Conservation (phyloP, 2,329 filamentous ascomycete species). For the Venturia carpophila region DNA sequence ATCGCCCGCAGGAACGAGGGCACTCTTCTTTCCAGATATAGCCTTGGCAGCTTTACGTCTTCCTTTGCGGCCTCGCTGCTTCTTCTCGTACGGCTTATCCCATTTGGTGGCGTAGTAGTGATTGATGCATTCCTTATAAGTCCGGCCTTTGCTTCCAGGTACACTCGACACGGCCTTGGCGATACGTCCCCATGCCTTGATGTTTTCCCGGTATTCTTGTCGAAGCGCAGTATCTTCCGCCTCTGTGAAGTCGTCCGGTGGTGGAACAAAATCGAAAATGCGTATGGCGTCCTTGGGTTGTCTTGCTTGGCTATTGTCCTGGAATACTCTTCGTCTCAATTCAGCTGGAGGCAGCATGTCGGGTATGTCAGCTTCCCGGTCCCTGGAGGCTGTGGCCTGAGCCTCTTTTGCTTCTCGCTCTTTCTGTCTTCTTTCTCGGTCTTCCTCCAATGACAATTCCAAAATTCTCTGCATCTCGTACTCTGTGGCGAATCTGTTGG, state of each 20-base stretch:
- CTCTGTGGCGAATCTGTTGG: slow-evolving; percentile 57
- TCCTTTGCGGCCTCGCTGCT: slow-evolving; percentile 24
- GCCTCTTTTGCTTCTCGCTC: slow-evolving; percentile 45
- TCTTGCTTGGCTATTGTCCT: slow-evolving; percentile 58
- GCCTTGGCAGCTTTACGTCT: slow-evolving; percentile 26
- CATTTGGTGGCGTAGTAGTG: slow-evolving; percentile 80
- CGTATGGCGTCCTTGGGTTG: slow-evolving; percentile 59
- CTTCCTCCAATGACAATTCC: slow-evolving; percentile 62
- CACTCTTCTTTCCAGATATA: slow-evolving; percentile 48
- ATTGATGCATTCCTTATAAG: slow-evolving; percentile 73
- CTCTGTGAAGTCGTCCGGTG: slow-evolving; percentile 65
- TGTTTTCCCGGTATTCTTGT: slow-evolving; percentile 63
- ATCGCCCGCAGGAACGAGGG: slow-evolving; percentile 34
- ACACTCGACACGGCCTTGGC: slow-evolving; percentile 37
- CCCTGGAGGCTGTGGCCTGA: slow-evolving; percentile 53
- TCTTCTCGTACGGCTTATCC: slow-evolving; percentile 59
- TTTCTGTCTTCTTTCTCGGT: slow-evolving; percentile 62
- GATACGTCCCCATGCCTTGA: slow-evolving; percentile 77
- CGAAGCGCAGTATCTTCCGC: slow-evolving; percentile 66
- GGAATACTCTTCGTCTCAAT: slow-evolving; percentile 50
- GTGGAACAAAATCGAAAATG: slow-evolving; percentile 64
- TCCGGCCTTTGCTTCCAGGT: slow-evolving; percentile 40
- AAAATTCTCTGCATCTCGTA: slow-evolving; percentile 65
- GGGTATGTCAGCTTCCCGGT: slow-evolving; percentile 69
- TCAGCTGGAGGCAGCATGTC: slow-evolving; percentile 58